These are phyloP conservation scores for Adansonia madagascariensis DNA, from an alignment of 441 rosid species.

Conservation along the genomic window DNA sequence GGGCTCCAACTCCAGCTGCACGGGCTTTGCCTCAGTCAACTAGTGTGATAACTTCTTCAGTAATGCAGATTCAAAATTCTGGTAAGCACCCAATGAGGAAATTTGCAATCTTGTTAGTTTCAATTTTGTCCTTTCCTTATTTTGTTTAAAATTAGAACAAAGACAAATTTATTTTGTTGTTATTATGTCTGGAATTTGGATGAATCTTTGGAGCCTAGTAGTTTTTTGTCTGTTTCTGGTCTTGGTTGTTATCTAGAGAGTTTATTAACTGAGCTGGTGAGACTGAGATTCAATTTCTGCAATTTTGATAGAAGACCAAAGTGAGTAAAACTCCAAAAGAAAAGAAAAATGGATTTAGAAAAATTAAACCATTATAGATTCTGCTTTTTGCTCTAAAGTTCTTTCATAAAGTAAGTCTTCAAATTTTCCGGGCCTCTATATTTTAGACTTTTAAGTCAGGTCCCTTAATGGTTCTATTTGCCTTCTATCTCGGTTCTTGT, in stretches of 20 bases:
- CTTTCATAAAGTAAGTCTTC: slow-evolving; percentile 28
- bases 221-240: slow-evolving; percentile 61
- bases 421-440: slow-evolving; percentile 32
- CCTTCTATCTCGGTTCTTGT: slow-evolving; percentile 14
- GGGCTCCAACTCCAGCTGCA: slow-evolving; percentile 17
- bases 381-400: slow-evolving; percentile 42
- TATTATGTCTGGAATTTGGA: slow-evolving; percentile 23
- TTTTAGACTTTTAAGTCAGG: slow-evolving; percentile 17
- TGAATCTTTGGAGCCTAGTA: slow-evolving; percentile 54
- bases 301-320: slow-evolving; percentile 12
- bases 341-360: slow-evolving; percentile 31
- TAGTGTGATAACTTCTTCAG: slow-evolving; percentile 42
- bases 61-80: slow-evolving; percentile 45
- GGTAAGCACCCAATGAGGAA: slow-evolving; percentile 48
- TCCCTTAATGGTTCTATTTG: slow-evolving; percentile 7
- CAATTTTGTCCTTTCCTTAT: slow-evolving; percentile 41
- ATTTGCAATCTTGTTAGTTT: slow-evolving; percentile 23
- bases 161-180: slow-evolving; percentile 32
- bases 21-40: slow-evolving; percentile 36
- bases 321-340: slow-evolving; percentile 37
- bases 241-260: slow-evolving; percentile 30
- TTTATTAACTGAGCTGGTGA: background rate
- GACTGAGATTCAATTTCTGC: slow-evolving; percentile 27
- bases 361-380: slow-evolving; percentile 39
- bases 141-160: slow-evolving; percentile 32